Percentiles rank a stretch among this genome's conserved stretches.
Evolutionary conservation across 1,284 basidiomycete species (phyloP).

Genomic region (Fomitopsis palustris): DNA sequence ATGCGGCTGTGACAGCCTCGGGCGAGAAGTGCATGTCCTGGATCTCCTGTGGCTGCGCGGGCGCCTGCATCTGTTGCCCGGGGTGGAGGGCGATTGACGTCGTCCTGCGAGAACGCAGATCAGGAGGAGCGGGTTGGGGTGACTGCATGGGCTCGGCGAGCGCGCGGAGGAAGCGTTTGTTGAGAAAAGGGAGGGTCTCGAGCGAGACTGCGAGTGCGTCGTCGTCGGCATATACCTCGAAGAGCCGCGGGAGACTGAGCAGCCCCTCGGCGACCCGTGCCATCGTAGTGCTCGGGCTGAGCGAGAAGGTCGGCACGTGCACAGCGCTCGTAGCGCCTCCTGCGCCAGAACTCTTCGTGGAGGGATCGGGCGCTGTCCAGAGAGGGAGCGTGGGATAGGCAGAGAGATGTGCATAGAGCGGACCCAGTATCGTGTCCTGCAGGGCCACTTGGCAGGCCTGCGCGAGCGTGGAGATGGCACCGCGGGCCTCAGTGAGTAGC

Average conservation of each 20-base stretch:
- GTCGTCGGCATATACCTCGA: constrained; percentile 93
- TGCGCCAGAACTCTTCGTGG: constrained; percentile 29
- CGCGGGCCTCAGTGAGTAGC: constrained; percentile 56
- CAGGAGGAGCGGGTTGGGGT: constrained; percentile 15
- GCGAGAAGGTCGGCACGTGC: constrained; percentile 88
- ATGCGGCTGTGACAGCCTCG: constrained; percentile 81
- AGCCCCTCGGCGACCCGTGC: constrained; percentile 90
- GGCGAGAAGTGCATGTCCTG: constrained; percentile 41
- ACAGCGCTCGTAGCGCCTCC: constrained; percentile 54
- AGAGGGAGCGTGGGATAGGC: constrained; percentile 66
- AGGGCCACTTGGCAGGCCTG: constrained; percentile 73
- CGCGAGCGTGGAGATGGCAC: constrained; percentile 66
- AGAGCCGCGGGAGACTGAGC: constrained; percentile 88
- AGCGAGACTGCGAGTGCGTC: constrained; percentile 89
- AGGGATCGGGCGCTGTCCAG: constrained; percentile 61
- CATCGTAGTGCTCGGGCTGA: constrained; percentile 86
- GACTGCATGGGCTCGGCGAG: constrained; percentile 36
- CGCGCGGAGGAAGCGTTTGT: constrained; percentile 50
- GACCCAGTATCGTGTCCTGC: constrained; percentile 81
- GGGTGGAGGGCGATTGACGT: constrained; percentile 28
- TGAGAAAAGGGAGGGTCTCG: constrained; percentile 74
- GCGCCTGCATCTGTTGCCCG: constrained; percentile 23
- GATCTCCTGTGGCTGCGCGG: constrained; percentile 2
- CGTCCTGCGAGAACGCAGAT: constrained; percentile 31
- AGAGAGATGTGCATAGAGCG: constrained; percentile 74